phyloP scores from a whole-genome alignment of 129 eudicot species.

The Sambucus nigra region DNA sequence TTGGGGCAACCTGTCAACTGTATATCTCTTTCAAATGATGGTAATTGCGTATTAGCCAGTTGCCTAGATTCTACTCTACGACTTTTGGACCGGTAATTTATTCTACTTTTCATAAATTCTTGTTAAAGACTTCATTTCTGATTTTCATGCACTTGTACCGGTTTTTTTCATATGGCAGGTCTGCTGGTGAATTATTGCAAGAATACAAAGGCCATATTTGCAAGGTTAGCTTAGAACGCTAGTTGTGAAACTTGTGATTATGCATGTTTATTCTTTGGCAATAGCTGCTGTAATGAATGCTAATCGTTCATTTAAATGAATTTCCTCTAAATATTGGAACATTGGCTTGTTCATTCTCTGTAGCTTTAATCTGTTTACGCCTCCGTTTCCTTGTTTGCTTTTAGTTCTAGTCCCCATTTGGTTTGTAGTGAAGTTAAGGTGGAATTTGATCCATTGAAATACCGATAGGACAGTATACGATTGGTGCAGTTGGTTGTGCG shows the following conservation, averaged over 20 bases:
- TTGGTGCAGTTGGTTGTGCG: too few species aligned
- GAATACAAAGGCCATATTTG: constrained; percentile 94
- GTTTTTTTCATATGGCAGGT: constrained; percentile 38
- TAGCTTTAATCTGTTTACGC: too few species aligned
- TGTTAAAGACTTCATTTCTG: background rate
- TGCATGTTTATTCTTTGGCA: background rate
- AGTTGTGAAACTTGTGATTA: constrained; percentile 2
- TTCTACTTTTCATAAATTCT: constrained; percentile 1
- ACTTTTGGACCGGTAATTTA: constrained; percentile 68
- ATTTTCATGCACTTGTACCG: constrained; percentile 10
- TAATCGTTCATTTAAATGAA: too few species aligned
- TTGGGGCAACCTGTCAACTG: constrained; percentile 96
- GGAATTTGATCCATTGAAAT: too few species aligned
- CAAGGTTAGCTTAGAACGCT: constrained; percentile 46
- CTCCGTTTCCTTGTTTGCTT: too few species aligned
- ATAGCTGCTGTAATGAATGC: too few species aligned
- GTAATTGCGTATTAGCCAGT: constrained; percentile 86
- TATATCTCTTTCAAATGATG: constrained; percentile 86
- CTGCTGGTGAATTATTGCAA: constrained; percentile 88
- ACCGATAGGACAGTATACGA: too few species aligned
- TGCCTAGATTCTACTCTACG: constrained; percentile 93
- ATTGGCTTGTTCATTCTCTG: too few species aligned
- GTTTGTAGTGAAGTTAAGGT: too few species aligned
- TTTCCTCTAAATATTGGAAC: too few species aligned
- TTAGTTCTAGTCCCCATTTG: too few species aligned